Evolutionary conservation across 2,329 filamentous ascomycete species (phyloP).

Genomic region (Pseudocercospora fijiensis): DNA sequence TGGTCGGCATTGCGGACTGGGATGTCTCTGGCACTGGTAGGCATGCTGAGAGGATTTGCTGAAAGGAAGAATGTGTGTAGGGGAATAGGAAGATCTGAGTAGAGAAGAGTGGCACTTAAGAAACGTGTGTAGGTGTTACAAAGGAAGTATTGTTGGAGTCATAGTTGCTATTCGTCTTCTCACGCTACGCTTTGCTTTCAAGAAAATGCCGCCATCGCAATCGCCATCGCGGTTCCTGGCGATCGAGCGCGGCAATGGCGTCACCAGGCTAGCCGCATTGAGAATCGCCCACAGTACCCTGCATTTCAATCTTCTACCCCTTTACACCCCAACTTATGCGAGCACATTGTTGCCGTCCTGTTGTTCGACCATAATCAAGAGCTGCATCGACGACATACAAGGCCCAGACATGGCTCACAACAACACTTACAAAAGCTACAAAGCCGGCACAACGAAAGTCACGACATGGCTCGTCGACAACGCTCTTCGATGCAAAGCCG

Average conservation of each 20-base stretch:
- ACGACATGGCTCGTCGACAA: constrained; percentile 19
- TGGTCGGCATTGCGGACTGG: constrained; percentile 33
- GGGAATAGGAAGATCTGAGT: neutral
- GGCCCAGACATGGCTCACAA: neutral
- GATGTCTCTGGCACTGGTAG: constrained; percentile 37
- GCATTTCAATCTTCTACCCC: neutral
- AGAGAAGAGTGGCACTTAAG: neutral
- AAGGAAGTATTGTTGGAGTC: constrained; percentile 1
- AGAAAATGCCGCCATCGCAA: neutral
- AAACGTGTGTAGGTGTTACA: neutral
- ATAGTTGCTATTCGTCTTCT: neutral
- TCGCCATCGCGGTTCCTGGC: constrained; percentile 6
- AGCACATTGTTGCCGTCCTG: no score
- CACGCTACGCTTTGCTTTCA: neutral
- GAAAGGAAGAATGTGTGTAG: neutral
- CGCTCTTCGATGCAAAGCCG: constrained; percentile 11
- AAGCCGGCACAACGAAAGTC: constrained; percentile 11
- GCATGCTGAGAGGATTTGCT: constrained; percentile 30
- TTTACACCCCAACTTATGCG: neutral
- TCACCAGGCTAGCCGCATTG: neutral
- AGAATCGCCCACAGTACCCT: neutral
- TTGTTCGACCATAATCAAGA: no score
- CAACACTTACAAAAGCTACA: constrained; percentile 15
- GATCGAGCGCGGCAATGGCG: constrained; percentile 1
- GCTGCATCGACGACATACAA: neutral